Conservation (phyloP, 2,329 filamentous ascomycete genomes). For the Colletotrichum sp. region DNA sequence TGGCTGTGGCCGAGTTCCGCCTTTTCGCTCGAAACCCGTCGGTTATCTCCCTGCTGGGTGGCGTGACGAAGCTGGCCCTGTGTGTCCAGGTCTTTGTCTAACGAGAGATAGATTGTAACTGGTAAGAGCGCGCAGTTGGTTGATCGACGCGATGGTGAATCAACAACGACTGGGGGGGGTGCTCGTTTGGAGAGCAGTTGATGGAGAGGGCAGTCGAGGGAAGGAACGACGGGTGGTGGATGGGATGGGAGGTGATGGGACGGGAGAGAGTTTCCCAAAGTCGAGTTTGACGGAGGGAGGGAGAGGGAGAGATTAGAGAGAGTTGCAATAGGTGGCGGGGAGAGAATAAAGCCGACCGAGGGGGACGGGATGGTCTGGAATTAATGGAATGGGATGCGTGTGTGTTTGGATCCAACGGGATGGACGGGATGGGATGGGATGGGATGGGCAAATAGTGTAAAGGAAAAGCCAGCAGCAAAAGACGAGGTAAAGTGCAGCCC, state of each 20-base stretch:
- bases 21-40: slow-evolving; percentile 20
- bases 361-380: not conserved
- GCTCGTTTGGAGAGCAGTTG: not conserved
- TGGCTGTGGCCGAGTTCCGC: slow-evolving; percentile 19
- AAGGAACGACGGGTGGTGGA: not conserved
- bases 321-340: not conserved
- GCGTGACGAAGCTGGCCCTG: slow-evolving; percentile 14
- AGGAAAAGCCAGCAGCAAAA: not conserved
- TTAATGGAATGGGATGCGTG: not conserved
- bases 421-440: not conserved
- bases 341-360: slow-evolving; percentile 1
- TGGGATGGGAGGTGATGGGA: not conserved
- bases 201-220: not conserved
- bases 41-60: slow-evolving; percentile 18
- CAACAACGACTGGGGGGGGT: not conserved
- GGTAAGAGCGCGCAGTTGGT: not conserved
- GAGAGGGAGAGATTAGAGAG: not conserved
- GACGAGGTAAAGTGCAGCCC: not conserved
- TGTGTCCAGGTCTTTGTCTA: slow-evolving; percentile 4
- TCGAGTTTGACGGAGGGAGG: not conserved
- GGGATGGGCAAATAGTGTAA: not conserved
- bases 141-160: not conserved
- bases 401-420: not conserved
- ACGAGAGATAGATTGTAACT: not conserved
- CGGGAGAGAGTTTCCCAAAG: not conserved